Conservation (phyloP, 208 protist genomes). For the Leishmania major region DNA sequence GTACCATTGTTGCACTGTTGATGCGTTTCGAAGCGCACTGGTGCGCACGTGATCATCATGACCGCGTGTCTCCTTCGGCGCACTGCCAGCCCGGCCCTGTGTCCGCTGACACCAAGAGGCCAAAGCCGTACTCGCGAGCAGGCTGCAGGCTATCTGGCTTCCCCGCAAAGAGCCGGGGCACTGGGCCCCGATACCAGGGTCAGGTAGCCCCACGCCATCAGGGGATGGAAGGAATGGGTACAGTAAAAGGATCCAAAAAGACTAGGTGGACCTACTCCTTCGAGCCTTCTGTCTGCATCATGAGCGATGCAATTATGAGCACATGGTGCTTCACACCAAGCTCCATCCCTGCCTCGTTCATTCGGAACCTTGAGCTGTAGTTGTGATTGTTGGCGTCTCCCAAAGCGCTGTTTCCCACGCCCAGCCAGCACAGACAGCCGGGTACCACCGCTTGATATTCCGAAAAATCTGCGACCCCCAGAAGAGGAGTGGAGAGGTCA, state of each 20-base stretch:
- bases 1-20: too few relatives aligned
- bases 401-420: conserved; percentile 38
- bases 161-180: too few relatives aligned
- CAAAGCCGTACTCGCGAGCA: not conserved
- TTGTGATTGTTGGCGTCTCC: conserved; percentile 59
- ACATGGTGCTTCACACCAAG: conserved; percentile 72
- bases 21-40: too few relatives aligned
- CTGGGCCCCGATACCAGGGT: not conserved
- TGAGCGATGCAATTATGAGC: conserved; percentile 57
- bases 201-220: not conserved
- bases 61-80: not conserved
- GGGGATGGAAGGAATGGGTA: not conserved
- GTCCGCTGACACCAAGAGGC: not conserved
- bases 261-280: conserved; percentile 13
- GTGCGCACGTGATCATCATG: too few relatives aligned
- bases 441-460: conserved; percentile 76
- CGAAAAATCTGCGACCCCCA: conserved; percentile 74
- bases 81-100: not conserved
- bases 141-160: not conserved
- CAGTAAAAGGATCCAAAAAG: not conserved
- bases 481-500: conserved; percentile 47
- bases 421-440: conserved; percentile 78
- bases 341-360: conserved; percentile 74
- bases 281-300: conserved; percentile 41
- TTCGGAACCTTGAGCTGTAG: conserved; percentile 69